phyloP scores from a whole-genome alignment of 1,139 yeast species.

The Scheffersomyces parashehatae region DNA sequence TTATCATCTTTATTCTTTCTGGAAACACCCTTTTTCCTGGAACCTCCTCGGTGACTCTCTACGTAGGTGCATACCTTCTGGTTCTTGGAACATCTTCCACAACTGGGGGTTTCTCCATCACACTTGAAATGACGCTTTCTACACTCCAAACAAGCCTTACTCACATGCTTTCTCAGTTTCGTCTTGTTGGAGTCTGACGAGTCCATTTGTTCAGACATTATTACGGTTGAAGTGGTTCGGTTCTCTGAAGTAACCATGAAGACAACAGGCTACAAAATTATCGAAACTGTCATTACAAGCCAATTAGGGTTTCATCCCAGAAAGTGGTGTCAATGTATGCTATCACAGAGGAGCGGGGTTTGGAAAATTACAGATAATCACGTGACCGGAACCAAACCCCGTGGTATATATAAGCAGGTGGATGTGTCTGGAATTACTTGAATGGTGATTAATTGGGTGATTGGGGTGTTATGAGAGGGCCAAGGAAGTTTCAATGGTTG shows the following conservation, averaged over 20 bases:
- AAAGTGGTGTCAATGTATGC: no score
- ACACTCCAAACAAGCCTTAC: constrained; percentile 49
- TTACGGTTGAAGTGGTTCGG: no score
- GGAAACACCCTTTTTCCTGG: constrained; percentile 46
- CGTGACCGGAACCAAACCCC: not conserved
- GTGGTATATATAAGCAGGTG: not conserved
- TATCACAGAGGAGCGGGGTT: not conserved
- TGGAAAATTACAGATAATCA: not conserved
- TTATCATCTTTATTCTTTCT: constrained; percentile 4
- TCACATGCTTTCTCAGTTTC: constrained; percentile 17
- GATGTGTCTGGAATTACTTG: not conserved
- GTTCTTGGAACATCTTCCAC: constrained; percentile 37
- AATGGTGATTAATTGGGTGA: no score
- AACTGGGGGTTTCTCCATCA: constrained; percentile 46
- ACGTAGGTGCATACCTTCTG: constrained; percentile 43
- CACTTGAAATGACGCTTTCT: constrained; percentile 50
- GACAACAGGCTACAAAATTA: no score
- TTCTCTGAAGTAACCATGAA: no score
- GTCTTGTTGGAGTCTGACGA: not conserved
- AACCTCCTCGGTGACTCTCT: constrained; percentile 52
- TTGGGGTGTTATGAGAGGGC: no score
- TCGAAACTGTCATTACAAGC: no score
- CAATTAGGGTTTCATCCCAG: no score
- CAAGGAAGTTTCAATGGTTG: no score
- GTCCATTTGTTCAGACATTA: no score